Conservation (phyloP, 805 yeast genomes). For the Pichia californica region DNA sequence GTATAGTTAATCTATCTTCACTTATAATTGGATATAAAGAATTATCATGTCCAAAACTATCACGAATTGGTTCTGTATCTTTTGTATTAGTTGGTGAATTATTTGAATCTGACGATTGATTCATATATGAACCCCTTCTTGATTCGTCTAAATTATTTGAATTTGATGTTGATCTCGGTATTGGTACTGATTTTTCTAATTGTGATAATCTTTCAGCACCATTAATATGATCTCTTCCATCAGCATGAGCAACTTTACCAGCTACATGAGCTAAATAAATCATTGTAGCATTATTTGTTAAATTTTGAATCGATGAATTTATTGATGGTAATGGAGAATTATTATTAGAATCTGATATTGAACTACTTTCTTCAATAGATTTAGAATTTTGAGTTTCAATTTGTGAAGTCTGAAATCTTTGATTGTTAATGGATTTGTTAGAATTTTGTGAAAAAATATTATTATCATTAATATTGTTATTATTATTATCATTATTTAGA, state of each 20-base stretch:
- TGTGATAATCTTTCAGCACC: conserved; percentile 44
- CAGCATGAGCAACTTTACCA: conserved; percentile 66
- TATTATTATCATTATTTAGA: neutral
- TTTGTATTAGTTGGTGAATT: neutral
- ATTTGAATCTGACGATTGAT: neutral
- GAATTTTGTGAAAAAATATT: too few species aligned
- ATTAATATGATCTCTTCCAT: conserved; percentile 54
- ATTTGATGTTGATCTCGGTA: conserved; percentile 4
- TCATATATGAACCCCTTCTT: neutral
- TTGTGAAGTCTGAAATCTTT: too few species aligned
- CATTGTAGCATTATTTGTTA: conserved; percentile 41
- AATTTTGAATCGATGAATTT: conserved; percentile 10
- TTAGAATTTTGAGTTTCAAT: too few species aligned
- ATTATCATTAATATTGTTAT: too few species aligned
- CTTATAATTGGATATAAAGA: conserved; percentile 20
- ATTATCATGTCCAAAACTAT: conserved; percentile 25
- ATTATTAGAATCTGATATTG: too few species aligned
- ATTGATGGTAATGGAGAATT: conserved; percentile 3
- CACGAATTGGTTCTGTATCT: conserved; percentile 17
- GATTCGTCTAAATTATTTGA: neutral
- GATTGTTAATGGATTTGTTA: too few species aligned
- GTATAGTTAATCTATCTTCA: conserved; percentile 32
- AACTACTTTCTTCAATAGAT: too few species aligned
- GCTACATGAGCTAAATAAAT: conserved; percentile 75
- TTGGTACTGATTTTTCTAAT: conserved; percentile 30